Evolutionary conservation across 139 green algal genomes (phyloP), one percentile per base, ranked within the genome.

Genomic region (Chlorella sorokiniana): DNA sequence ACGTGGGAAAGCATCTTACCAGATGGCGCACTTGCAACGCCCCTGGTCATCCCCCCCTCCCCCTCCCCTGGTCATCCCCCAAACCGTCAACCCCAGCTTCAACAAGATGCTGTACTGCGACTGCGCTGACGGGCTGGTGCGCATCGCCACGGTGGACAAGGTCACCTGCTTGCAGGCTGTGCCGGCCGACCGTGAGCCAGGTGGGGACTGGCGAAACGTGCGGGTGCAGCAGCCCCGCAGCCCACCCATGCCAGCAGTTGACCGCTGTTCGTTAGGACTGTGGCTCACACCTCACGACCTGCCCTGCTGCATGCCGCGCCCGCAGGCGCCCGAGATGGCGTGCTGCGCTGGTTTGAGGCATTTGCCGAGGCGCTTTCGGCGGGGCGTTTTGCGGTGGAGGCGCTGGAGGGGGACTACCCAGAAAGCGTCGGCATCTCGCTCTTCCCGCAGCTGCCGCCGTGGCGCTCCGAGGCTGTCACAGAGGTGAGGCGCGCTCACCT

Each of bases 341-440:
- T 87, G 44, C 78, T 94, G 73, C 68, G 77, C 23, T 95, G 91
- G 91, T 85, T 95, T 54, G 91, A 95, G 81, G 90, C 91, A 48
- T 95, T 91, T 76, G 82, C 83, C 0, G 42, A n/a, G 38, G 72
- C 86, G 0, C 68, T 95, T 67, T 67, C 83, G 0, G 37, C 42
- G 1, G 88, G 90, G 3, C 75, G 37, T 35, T 93, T 93, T 81
- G 64, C 61, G 51, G 90, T 93, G 14, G 65, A 77, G 44, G 16
- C 69, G 6, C 51, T 86, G 11, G 68, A 85, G 38, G 56, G n/a
- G 1, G 71, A 76, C 27, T 31, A 81, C 20, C 42, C 70, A 1
- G 52, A 63, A 0, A 89, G 54, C 59, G 69, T 67, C 18, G 86
- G 69, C 61, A 93, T 94, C 79, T 82, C 64, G 61, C 81, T 94